Conservation (phyloP, 768 basidiomycete genomes). For the Crassisporium funariophilum region DNA sequence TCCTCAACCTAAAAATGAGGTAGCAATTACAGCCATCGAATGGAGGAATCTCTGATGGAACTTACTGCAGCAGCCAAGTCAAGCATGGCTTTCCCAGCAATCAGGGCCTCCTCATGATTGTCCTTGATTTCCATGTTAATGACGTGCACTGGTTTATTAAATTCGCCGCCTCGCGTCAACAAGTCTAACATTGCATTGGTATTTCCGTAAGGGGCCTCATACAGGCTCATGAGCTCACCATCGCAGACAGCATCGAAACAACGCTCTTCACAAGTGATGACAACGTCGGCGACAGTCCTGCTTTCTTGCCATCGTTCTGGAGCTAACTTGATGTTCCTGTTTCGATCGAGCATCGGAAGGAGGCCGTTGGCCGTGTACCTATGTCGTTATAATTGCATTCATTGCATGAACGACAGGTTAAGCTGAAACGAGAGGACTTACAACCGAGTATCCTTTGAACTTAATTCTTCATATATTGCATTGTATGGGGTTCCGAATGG, state of each 20-base stretch:
- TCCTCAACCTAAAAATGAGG: constrained; percentile 68
- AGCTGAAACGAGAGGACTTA: constrained; percentile 39
- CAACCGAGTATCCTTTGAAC: constrained; percentile 80
- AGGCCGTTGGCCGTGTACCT: constrained; percentile 95
- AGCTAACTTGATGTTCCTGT: constrained; percentile 86
- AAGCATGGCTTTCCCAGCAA: constrained; percentile 93
- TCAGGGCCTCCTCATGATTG: constrained; percentile 96
- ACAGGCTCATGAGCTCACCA: constrained; percentile 52
- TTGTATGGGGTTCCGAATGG: constrained; percentile 97
- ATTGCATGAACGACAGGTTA: no score
- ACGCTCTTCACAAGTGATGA: constrained; percentile 98
- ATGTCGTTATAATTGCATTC: constrained; percentile 7
- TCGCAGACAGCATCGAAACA: constrained; percentile 99
- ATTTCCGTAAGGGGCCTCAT: neutral
- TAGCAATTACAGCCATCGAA: constrained; percentile 13
- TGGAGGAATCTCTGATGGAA: no score
- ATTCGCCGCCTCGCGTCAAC: constrained; percentile 84
- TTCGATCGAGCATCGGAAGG: constrained; percentile 94
- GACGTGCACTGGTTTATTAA: constrained; percentile 91
- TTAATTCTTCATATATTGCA: constrained; percentile 89
- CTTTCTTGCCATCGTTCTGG: constrained; percentile 98
- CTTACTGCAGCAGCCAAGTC: constrained; percentile 88
- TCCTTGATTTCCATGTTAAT: constrained; percentile 99
- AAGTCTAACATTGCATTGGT: constrained; percentile 57
- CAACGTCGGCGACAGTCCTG: constrained; percentile 87